Evolutionary conservation across 305 asterid genomes (phyloP), one percentile per base, ranked within the genome.

Genomic region (Solanum aculeatissimum): DNA sequence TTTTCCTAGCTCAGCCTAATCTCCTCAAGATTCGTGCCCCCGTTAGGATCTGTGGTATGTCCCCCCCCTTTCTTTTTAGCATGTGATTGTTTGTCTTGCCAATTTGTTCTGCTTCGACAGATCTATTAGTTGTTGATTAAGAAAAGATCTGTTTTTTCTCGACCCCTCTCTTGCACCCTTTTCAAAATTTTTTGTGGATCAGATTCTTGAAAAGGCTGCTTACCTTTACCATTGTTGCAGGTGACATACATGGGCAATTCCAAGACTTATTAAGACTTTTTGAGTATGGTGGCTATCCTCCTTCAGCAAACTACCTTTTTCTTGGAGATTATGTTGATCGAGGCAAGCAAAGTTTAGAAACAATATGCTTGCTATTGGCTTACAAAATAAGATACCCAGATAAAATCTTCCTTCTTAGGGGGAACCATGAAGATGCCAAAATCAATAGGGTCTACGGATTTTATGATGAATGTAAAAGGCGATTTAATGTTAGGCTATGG

Each of bases 161-260:
- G n/a, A n/a, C n/a, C n/a, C n/a, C n/a, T n/a, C n/a, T n/a, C n/a
- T n/a, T n/a, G n/a, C n/a, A n/a, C n/a, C n/a, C n/a, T n/a, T n/a
- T n/a, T n/a, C n/a, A n/a, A n/a, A n/a, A n/a, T n/a, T n/a, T n/a
- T n/a, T n/a, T n/a, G n/a, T n/a, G n/a, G n/a, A n/a, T n/a, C n/a
- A n/a, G n/a, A n/a, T n/a, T n/a, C 55, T 80, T 15, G n/a, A 5
- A 8, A 40, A 13, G 40, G 40, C 40, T 35, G 16, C 25, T 66
- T 57, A 25, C 63, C 25, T 38, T 15, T 57, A 10, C 23, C 72
- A 38, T 25, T 55, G 10, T 78, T 84, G 23, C 92, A 95, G 98
- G 98, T 83, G 98, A 95, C 87, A 91, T 95, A 83, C 98, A 95
- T 63, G 98, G 98, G 18, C 98, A 95, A 84, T 95, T 93, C 89